Conservation (phyloP, 139 green algal species). For the Chlamydomonas sp. region DNA sequence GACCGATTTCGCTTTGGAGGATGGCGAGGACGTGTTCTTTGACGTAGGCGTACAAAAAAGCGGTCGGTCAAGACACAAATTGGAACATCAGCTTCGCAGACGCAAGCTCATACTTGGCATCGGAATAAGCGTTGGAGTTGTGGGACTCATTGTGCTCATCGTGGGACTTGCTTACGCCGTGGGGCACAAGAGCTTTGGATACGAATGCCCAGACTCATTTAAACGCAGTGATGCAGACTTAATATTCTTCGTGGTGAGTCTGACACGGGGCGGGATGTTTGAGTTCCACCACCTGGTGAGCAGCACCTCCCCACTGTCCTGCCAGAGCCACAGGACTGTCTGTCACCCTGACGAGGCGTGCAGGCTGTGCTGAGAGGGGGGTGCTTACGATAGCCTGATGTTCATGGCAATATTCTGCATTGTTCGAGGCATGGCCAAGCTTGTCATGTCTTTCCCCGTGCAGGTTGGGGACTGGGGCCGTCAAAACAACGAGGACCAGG, state of each 20-base stretch:
- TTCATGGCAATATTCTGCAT: too few species aligned
- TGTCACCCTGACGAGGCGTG: too few species aligned
- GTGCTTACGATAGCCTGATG: too few species aligned
- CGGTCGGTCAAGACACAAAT: not conserved
- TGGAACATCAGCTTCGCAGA: not conserved
- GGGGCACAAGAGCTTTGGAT: not conserved
- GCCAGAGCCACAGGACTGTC: too few species aligned
- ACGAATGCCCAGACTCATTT: slow-evolving; percentile 9
- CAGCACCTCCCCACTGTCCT: too few species aligned
- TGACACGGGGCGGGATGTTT: too few species aligned
- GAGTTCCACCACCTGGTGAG: too few species aligned
- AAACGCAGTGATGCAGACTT: not conserved
- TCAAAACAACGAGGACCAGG: slow-evolving; percentile 63
- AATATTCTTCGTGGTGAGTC: slow-evolving; percentile 15
- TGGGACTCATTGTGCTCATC: slow-evolving; percentile 11
- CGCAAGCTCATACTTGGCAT: not conserved
- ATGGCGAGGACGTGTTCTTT: slow-evolving; percentile 21
- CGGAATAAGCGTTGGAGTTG: not conserved
- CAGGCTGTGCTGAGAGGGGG: too few species aligned
- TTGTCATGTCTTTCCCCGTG: too few species aligned
- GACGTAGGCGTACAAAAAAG: slow-evolving; percentile 5
- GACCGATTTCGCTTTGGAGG: slow-evolving; percentile 10
- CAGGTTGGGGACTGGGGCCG: slow-evolving; percentile 77
- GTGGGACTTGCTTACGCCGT: slow-evolving; percentile 10
- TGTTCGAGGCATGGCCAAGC: too few species aligned